Evolutionary conservation across 1,284 basidiomycete genomes (phyloP).

Genomic region (Bjerkandera adusta): DNA sequence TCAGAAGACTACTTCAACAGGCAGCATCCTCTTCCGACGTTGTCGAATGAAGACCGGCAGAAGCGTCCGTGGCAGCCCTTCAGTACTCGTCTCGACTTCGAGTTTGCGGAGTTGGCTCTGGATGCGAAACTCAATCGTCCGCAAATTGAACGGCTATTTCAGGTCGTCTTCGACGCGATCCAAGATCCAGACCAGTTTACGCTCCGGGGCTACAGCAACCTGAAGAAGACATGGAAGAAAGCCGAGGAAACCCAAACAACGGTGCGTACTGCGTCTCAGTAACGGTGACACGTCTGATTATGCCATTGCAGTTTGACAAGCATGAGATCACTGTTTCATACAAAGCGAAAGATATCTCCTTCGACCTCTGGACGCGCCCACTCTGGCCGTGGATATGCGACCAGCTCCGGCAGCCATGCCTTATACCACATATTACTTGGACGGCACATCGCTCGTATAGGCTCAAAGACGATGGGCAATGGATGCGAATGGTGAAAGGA

Average conservation of each 20-base stretch:
- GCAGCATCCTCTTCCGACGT: no score
- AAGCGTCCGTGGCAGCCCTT: constrained; percentile 8
- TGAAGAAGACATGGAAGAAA: constrained; percentile 2
- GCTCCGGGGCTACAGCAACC: not conserved
- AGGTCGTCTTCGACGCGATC: not conserved
- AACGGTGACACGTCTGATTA: not conserved
- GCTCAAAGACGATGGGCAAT: constrained; percentile 20
- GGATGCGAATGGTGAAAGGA: constrained; percentile 26
- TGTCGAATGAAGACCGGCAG: no score
- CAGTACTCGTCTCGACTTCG: not conserved
- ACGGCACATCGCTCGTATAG: constrained; percentile 26
- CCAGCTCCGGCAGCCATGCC: constrained; percentile 21
- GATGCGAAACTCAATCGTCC: constrained; percentile 1
- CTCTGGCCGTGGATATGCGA: constrained; percentile 28
- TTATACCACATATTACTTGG: constrained; percentile 26
- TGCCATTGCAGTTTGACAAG: constrained; percentile 16
- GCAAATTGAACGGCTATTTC: constrained; percentile 2
- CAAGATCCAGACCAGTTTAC: not conserved
- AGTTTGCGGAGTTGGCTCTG: constrained; percentile 4
- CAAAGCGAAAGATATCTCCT: constrained; percentile 29
- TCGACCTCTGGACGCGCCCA: constrained; percentile 15
- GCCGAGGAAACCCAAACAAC: constrained; percentile 4
- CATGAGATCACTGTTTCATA: constrained; percentile 16
- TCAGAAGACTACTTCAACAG: no score
- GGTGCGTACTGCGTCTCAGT: not conserved